Conservation (phyloP, 805 yeast species). For the Kuraishia ogatae region DNA sequence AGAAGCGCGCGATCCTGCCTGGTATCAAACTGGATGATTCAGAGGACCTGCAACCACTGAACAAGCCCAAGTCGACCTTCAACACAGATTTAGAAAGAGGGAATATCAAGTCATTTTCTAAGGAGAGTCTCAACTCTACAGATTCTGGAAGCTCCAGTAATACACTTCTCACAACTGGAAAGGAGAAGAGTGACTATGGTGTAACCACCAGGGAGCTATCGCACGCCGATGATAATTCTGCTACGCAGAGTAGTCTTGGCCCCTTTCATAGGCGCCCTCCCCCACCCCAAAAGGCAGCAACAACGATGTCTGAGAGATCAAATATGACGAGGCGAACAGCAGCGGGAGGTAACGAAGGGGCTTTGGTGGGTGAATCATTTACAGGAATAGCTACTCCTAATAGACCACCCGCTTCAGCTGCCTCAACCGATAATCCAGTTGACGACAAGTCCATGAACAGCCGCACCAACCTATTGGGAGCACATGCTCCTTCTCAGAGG, state of each 20-base stretch:
- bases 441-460: background rate
- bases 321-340: background rate
- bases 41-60: background rate
- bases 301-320: background rate
- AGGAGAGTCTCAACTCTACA: background rate
- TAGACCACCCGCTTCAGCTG: background rate
- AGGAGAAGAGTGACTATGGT: background rate
- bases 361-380: background rate
- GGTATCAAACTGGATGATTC: background rate
- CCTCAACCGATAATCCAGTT: background rate
- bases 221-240: background rate
- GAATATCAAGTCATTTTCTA: background rate
- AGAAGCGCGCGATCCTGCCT: slow-evolving; percentile 18
- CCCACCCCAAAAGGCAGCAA: background rate
- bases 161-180: background rate
- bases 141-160: background rate
- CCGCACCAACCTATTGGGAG: background rate
- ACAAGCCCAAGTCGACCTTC: slow-evolving; percentile 16
- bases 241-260: background rate
- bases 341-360: background rate
- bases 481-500: background rate
- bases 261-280: background rate
- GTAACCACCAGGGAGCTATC: background rate
- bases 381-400: background rate
- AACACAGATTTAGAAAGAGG: background rate